phyloP scores from a whole-genome alignment of 2,329 filamentous ascomycete genomes.

The Ilyonectria mors-panacis region DNA sequence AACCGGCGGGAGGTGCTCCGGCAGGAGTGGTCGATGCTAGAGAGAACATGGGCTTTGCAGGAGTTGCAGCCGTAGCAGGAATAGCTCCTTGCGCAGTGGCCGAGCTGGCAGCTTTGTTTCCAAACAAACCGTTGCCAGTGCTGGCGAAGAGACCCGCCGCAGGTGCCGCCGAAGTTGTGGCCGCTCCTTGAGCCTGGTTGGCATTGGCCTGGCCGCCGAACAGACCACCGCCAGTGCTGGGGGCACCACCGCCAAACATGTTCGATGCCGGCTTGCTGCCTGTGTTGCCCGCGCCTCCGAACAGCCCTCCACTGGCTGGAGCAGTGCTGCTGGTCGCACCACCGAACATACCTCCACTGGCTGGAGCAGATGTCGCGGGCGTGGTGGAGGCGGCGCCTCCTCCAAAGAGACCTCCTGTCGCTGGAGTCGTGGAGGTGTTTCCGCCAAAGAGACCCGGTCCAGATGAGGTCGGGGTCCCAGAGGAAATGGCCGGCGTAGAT shows the following conservation, averaged over 20 bases:
- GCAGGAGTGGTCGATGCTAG: slow-evolving; percentile 69
- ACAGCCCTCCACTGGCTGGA: slow-evolving; percentile 39
- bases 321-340: slow-evolving; percentile 49
- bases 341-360: slow-evolving; percentile 51
- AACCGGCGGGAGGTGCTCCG: slow-evolving; percentile 65
- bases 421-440: slow-evolving; percentile 42
- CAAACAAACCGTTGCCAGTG: slow-evolving; percentile 43
- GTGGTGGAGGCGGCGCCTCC: slow-evolving; percentile 46
- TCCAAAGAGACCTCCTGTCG: slow-evolving; percentile 47
- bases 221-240: slow-evolving; percentile 38
- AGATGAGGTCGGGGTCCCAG: slow-evolving; percentile 38
- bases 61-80: slow-evolving; percentile 52
- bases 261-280: slow-evolving; percentile 40
- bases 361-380: slow-evolving; percentile 38
- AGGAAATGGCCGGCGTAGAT: slow-evolving; percentile 43
- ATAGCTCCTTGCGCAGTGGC: slow-evolving; percentile 46
- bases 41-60: slow-evolving; percentile 63
- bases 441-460: slow-evolving; percentile 44
- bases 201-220: slow-evolving; percentile 48
- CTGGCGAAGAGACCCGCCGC: slow-evolving; percentile 50
- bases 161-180: slow-evolving; percentile 47
- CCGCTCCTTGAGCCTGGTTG: slow-evolving; percentile 38
- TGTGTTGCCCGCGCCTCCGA: slow-evolving; percentile 40
- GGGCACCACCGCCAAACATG: slow-evolving; percentile 49
- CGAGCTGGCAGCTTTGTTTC: slow-evolving; percentile 27